Percentiles rank a stretch among this genome's conserved stretches.
phyloP scores from a whole-genome alignment of 306 rosid species.

The Arachis stenosperma region DNA sequence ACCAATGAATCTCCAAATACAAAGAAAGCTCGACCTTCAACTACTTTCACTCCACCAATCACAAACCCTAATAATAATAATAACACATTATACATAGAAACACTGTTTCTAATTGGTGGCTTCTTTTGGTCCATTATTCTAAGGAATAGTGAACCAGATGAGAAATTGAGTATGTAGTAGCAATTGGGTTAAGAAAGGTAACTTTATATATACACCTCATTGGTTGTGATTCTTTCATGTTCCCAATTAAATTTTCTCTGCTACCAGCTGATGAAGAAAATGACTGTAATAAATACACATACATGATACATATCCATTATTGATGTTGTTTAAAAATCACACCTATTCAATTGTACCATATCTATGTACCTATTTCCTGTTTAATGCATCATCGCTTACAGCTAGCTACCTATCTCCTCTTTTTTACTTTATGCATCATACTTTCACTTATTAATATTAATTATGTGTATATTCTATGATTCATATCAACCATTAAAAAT shows the following conservation, averaged over 20 bases:
- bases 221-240: slow-evolving; percentile 31
- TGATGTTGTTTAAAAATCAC: too few relatives aligned
- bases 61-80: too few relatives aligned
- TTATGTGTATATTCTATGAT: too few relatives aligned
- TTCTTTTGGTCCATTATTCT: slow-evolving; percentile 32
- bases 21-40: slow-evolving; percentile 63
- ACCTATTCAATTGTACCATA: too few relatives aligned
- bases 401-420: not conserved
- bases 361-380: not conserved
- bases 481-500: too few relatives aligned
- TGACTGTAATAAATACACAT: slow-evolving; percentile 16
- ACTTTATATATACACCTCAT: slow-evolving; percentile 41
- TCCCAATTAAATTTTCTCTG: slow-evolving; percentile 36
- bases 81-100: not conserved
- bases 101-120: not conserved
- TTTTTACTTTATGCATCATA: not conserved
- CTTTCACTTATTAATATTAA: too few relatives aligned
- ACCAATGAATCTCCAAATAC: slow-evolving; percentile 94
- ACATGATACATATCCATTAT: too few relatives aligned
- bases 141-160: not conserved
- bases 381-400: slow-evolving; percentile 35
- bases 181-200: not conserved
- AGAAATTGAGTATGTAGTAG: too few relatives aligned
- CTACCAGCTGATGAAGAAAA: slow-evolving; percentile 30
- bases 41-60: not conserved